Conservation (phyloP, 73 alveolate genomes). For the Stentor coeruleus region DNA sequence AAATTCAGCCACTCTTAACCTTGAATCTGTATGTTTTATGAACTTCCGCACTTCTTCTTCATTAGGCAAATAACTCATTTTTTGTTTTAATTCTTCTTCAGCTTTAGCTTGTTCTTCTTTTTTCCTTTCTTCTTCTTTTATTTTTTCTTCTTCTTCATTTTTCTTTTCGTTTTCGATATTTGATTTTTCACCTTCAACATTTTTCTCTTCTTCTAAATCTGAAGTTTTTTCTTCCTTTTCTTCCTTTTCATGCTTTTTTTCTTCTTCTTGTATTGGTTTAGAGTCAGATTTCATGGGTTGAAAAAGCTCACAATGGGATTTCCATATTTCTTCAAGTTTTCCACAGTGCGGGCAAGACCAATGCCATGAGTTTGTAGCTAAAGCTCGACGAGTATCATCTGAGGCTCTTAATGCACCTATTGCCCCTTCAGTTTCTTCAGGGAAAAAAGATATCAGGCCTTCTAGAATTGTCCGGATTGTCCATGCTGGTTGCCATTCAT, state of each 20-base stretch:
- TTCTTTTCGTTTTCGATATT: background rate
- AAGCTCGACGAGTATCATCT: conserved; percentile 58
- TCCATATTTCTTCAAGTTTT: conserved; percentile 10
- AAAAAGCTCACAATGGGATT: background rate
- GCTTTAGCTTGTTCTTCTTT: background rate
- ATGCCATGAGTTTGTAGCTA: conserved; percentile 61
- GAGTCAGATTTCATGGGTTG: background rate
- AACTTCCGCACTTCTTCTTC: background rate
- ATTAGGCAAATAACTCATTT: background rate
- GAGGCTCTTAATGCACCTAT: conserved; percentile 76
- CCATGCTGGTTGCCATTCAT: conserved; percentile 97
- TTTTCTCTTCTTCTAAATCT: background rate
- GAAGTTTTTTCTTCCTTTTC: background rate
- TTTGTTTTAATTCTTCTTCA: background rate
- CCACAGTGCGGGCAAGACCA: conserved; percentile 78
- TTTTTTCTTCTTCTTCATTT: background rate
- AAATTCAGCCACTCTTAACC: background rate
- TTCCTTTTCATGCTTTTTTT: background rate
- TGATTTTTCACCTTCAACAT: background rate
- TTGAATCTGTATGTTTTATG: background rate
- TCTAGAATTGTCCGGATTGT: conserved; percentile 83
- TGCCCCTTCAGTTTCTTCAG: conserved; percentile 80
- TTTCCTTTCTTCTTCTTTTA: background rate
- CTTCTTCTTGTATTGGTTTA: background rate
- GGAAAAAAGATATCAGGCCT: conserved; percentile 83